A percentile compares a stretch with the other conserved stretches of the same genome.
Conservation (phyloP, 352 stramenopile species). For the Hyaloperonospora brassicae region DNA sequence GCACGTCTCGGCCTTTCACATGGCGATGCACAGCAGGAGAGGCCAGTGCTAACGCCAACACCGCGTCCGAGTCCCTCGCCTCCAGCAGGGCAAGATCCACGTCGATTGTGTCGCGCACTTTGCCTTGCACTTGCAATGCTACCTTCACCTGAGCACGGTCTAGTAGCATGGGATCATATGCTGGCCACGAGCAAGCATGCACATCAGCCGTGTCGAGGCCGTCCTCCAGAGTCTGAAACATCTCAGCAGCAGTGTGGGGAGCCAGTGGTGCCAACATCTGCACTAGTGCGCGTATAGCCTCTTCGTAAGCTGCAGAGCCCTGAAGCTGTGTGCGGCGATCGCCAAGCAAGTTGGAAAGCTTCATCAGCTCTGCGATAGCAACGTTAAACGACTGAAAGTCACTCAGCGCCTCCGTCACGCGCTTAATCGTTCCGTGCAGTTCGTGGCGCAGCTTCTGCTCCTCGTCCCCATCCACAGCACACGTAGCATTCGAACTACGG, state of each 20-base stretch:
- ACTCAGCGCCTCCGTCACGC: constrained; percentile 69
- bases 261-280: constrained; percentile 76
- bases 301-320: constrained; percentile 38
- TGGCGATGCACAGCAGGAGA: constrained; percentile 59
- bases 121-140: constrained; percentile 75
- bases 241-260: constrained; percentile 71
- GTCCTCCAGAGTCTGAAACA: constrained; percentile 56
- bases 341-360: constrained; percentile 77
- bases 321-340: constrained; percentile 30
- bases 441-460: constrained; percentile 45
- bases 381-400: constrained; percentile 84
- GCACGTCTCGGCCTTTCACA: constrained; percentile 50
- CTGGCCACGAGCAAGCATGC: constrained; percentile 52
- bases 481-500: neutral
- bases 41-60: constrained; percentile 52
- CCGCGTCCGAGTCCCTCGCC: constrained; percentile 44
- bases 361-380: constrained; percentile 87
- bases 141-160: constrained; percentile 69
- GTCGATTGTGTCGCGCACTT: constrained; percentile 61
- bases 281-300: constrained; percentile 50
- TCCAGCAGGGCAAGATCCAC: constrained; percentile 42
- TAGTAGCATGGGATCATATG: constrained; percentile 47
- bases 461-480: constrained; percentile 7
- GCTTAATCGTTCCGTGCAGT: constrained; percentile 74
- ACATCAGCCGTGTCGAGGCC: constrained; percentile 33